Evolutionary conservation across 805 yeast genomes (phyloP).

Genomic region (Nematodospora valgi): DNA sequence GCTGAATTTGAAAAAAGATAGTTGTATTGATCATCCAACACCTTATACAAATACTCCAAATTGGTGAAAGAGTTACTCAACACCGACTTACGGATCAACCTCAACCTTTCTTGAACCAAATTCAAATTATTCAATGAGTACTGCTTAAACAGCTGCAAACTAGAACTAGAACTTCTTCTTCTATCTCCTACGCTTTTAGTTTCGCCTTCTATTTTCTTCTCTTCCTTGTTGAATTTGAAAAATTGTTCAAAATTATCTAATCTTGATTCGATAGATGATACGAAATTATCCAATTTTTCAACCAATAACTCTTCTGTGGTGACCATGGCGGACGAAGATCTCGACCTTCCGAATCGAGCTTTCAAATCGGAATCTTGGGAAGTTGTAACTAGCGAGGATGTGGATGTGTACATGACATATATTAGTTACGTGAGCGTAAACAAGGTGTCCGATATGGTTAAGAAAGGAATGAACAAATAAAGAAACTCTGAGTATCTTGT

Average conservation of each 20-base stretch:
- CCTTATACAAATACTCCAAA: constrained; percentile 35
- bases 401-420: too few relatives aligned
- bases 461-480: too few relatives aligned
- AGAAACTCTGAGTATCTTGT: too few relatives aligned
- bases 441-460: too few relatives aligned
- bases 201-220: not conserved
- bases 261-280: constrained; percentile 41
- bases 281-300: constrained; percentile 38
- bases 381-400: too few relatives aligned
- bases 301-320: constrained; percentile 38
- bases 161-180: constrained; percentile 27
- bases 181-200: constrained; percentile 3
- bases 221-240: constrained; percentile 22
- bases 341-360: constrained; percentile 1
- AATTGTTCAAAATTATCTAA: constrained; percentile 38
- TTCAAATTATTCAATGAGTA: constrained; percentile 32
- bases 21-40: constrained; percentile 40
- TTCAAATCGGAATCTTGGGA: not conserved
- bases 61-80: constrained; percentile 35
- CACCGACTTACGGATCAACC: constrained; percentile 33
- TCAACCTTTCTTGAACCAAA: constrained; percentile 33
- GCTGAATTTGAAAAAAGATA: constrained; percentile 28
- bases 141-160: constrained; percentile 24
- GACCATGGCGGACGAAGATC: constrained; percentile 2
- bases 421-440: too few relatives aligned